Percentiles rank a stretch among this genome's conserved stretches.
Evolutionary conservation across 75 land plant species (phyloP).

Genomic region (Selaginella moellendorffii): DNA sequence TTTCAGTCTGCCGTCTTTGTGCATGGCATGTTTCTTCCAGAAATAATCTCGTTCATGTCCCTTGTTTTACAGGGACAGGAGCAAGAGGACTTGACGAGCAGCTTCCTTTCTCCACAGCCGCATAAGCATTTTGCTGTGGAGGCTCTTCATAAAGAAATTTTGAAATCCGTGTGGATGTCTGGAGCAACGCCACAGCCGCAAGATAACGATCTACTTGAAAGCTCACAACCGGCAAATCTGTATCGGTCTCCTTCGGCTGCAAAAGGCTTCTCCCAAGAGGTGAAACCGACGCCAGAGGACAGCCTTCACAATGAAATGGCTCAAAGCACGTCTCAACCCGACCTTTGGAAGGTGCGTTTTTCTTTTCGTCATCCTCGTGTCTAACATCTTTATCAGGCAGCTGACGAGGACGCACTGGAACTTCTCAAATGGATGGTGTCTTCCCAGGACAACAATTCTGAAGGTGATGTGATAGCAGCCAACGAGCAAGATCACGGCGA

Average conservation of each 20-base stretch:
- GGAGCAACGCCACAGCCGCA: background rate
- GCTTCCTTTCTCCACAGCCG: background rate
- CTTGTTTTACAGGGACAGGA: background rate
- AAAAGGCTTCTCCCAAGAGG: background rate
- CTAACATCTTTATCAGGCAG: slow-evolving; percentile 23
- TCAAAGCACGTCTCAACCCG: background rate
- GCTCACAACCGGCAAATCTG: slow-evolving; percentile 18
- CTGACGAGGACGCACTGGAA: slow-evolving; percentile 49
- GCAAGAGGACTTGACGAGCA: background rate
- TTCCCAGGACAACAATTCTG: slow-evolving; percentile 55
- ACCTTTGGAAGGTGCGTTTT: background rate
- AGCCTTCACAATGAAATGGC: background rate
- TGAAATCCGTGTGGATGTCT: background rate
- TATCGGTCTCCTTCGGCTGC: slow-evolving; percentile 11
- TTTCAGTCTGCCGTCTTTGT: too few relatives aligned
- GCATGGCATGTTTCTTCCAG: too few relatives aligned
- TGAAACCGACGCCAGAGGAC: background rate
- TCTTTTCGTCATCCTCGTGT: too few relatives aligned
- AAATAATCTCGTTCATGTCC: too few relatives aligned
- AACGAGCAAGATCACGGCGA: slow-evolving; percentile 22
- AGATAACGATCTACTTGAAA: slow-evolving; percentile 5
- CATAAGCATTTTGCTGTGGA: background rate
- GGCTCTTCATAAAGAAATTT: background rate
- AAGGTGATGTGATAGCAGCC: slow-evolving; percentile 23
- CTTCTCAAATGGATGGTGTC: slow-evolving; percentile 78